A percentile compares a stretch with the other conserved stretches of the same genome.
These are phyloP conservation scores for Citrus maxima DNA, from an alignment of 345 rosid species.

Conservation along the genomic window DNA sequence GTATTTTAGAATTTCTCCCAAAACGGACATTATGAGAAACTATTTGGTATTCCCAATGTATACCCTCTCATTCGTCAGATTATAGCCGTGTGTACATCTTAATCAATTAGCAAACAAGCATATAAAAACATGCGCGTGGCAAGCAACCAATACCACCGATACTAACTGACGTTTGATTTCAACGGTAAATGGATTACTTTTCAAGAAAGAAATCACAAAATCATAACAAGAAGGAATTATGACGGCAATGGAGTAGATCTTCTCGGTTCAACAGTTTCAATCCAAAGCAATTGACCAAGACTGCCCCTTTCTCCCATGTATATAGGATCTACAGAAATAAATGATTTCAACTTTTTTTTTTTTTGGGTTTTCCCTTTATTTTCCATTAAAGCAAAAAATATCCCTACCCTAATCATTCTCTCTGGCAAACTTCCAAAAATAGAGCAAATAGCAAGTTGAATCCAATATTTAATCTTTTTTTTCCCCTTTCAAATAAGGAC, in stretches of 20 bases:
- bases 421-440: not conserved
- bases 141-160: too few relatives aligned
- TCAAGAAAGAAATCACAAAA: not conserved
- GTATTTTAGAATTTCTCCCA: too few relatives aligned
- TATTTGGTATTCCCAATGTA: too few relatives aligned
- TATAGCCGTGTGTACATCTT: too few relatives aligned
- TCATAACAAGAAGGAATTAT: not conserved
- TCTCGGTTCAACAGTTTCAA: constrained; percentile 9
- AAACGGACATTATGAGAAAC: too few relatives aligned
- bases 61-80: too few relatives aligned
- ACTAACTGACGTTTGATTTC: not conserved
- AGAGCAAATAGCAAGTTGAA: not conserved
- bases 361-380: not conserved
- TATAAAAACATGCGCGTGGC: too few relatives aligned
- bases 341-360: not conserved
- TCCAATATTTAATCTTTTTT: not conserved
- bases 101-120: too few relatives aligned
- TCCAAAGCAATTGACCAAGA: constrained; percentile 22
- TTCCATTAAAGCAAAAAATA: constrained; percentile 14
- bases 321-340: not conserved
- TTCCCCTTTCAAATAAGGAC: not conserved
- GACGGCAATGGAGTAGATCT: not conserved
- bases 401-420: not conserved
- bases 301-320: not conserved
- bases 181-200: not conserved